Percentiles rank a stretch among this genome's conserved stretches.
Evolutionary conservation across 2,329 filamentous ascomycete genomes (phyloP).

Genomic region (Fonsecaea pugnacius): DNA sequence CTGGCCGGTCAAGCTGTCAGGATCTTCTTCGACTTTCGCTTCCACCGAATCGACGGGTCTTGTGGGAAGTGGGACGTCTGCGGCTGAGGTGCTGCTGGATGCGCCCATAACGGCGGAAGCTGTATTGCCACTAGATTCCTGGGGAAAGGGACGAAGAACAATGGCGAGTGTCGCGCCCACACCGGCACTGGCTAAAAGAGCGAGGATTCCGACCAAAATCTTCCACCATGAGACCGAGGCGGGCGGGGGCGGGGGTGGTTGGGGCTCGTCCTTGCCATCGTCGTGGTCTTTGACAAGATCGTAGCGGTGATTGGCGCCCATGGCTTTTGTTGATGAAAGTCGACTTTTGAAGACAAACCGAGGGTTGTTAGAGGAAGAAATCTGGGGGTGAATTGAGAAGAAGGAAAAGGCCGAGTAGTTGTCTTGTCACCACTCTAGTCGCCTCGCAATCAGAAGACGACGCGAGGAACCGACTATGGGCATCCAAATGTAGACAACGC

Average conservation of each 20-base stretch:
- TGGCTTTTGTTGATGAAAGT: conserved; percentile 10
- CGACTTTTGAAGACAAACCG: conserved; percentile 1
- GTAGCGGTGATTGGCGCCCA: conserved; percentile 24
- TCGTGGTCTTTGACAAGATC: conserved; percentile 21
- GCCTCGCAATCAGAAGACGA: not conserved
- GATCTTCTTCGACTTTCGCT: not conserved
- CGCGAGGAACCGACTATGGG: not conserved
- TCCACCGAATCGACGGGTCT: conserved; percentile 13
- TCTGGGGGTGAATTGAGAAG: conserved; percentile 6
- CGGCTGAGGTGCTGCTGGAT: conserved; percentile 1
- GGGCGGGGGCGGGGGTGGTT: not conserved
- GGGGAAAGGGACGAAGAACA: conserved; percentile 1
- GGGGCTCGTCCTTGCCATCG: conserved; percentile 13
- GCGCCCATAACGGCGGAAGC: not conserved
- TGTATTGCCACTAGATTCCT: conserved; percentile 10
- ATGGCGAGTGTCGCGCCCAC: conserved; percentile 18
- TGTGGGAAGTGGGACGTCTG: conserved; percentile 15
- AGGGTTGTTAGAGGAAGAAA: not conserved
- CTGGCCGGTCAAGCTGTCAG: conserved; percentile 6
- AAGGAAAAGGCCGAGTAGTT: not conserved
- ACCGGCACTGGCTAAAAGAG: conserved; percentile 16
- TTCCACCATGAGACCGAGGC: conserved; percentile 20
- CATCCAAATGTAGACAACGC: not conserved
- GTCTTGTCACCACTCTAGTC: not conserved
- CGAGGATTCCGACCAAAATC: conserved; percentile 15